Conservation (phyloP, 2,329 filamentous ascomycete species). For the Diaporthe amygdali region DNA sequence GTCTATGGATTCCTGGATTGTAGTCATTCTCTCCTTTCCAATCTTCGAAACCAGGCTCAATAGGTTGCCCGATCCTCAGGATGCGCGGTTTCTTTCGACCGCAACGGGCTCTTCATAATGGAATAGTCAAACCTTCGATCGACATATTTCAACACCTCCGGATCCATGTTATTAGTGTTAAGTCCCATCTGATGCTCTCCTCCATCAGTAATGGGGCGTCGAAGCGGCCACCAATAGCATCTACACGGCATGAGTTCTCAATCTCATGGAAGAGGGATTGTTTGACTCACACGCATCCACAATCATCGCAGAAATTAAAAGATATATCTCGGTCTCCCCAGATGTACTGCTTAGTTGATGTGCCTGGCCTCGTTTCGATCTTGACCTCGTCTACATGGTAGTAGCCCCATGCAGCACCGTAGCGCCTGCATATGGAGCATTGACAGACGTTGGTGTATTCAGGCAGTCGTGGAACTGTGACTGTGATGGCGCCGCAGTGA, state of each 20-base stretch:
- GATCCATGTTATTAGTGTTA: neutral
- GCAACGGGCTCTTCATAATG: neutral
- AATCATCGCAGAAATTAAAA: neutral
- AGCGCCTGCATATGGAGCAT: slow-evolving; percentile 36
- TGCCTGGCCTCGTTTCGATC: slow-evolving; percentile 24
- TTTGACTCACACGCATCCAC: neutral
- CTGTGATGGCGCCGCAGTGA: slow-evolving; percentile 33
- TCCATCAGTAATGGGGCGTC: neutral
- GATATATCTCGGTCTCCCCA: neutral
- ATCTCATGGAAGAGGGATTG: neutral
- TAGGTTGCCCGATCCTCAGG: neutral
- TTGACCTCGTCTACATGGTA: slow-evolving; percentile 33
- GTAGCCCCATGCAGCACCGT: slow-evolving; percentile 37
- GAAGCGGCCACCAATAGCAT: neutral
- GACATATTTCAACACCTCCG: neutral
- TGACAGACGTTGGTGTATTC: slow-evolving; percentile 32
- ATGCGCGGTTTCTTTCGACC: neutral
- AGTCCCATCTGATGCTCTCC: neutral
- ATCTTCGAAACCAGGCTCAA: neutral
- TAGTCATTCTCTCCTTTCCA: neutral
- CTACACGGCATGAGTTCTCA: neutral
- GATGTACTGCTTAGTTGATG: neutral
- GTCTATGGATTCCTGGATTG: neutral
- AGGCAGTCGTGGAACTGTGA: slow-evolving; percentile 32
- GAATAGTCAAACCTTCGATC: neutral